These are phyloP conservation scores for Alternaria angustiovoidea DNA, from an alignment of 2,329 filamentous ascomycete genomes.

Conservation along the genomic window DNA sequence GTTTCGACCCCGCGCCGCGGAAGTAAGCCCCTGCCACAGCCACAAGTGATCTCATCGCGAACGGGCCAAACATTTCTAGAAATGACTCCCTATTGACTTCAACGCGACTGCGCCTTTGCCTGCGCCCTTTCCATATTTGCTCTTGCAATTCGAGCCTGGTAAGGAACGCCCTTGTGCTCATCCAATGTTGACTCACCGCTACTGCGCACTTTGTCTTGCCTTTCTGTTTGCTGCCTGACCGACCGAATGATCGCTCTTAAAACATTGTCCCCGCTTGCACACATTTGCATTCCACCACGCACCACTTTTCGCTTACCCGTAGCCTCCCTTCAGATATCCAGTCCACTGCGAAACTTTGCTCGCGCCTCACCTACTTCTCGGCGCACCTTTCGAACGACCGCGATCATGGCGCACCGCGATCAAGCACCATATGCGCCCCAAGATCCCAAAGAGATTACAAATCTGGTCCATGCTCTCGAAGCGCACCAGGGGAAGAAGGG, in stretches of 20 bases:
- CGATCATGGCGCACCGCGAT: conserved; percentile 61
- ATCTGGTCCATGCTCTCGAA: conserved; percentile 72
- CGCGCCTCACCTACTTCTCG: background rate
- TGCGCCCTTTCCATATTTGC: conserved; percentile 20
- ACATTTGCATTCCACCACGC: conserved; percentile 13
- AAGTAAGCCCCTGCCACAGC: conserved; percentile 12
- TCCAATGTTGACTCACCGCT: conserved; percentile 19
- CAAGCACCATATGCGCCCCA: conserved; percentile 72
- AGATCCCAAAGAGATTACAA: conserved; percentile 71
- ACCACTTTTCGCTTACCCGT: conserved; percentile 25
- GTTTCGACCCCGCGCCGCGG: conserved; percentile 10
- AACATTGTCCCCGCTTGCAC: conserved; percentile 22
- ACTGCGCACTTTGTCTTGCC: conserved; percentile 3
- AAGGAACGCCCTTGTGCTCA: conserved; percentile 26
- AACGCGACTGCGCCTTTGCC: conserved; percentile 7
- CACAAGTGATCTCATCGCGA: conserved; percentile 24
- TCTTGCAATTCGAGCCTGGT: background rate
- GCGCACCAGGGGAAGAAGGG: conserved; percentile 58
- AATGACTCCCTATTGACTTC: conserved; percentile 17
- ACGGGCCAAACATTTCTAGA: background rate
- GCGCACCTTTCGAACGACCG: conserved; percentile 19
- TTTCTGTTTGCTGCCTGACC: conserved; percentile 22
- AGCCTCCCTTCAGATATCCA: conserved; percentile 19
- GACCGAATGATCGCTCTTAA: conserved; percentile 27
- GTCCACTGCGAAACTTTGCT: background rate